Conservation (phyloP, 208 protist genomes). For the Lotmaria passim region DNA sequence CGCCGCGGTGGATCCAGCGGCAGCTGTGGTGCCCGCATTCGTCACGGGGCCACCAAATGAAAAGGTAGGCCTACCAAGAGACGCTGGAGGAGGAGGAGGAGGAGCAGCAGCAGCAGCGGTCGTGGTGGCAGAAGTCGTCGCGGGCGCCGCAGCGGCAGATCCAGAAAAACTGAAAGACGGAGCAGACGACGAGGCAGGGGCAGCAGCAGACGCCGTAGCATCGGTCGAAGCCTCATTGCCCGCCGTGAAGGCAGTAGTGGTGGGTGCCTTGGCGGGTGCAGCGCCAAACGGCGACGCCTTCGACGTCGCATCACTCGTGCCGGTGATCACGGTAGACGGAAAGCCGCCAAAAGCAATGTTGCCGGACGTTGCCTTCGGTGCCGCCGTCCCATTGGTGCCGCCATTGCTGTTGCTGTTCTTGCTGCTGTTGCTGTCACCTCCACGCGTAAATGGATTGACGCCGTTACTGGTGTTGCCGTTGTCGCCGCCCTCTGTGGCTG, state of each 20-base stretch:
- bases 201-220: too few species aligned
- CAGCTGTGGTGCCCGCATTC: not conserved
- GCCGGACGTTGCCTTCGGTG: not conserved
- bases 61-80: too few species aligned
- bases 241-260: not conserved
- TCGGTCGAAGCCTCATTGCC: too few species aligned
- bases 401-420: not conserved
- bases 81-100: too few species aligned
- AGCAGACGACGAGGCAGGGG: not conserved
- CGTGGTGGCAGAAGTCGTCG: too few species aligned
- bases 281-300: constrained; percentile 4
- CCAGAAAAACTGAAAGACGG: not conserved
- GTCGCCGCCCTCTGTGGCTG: too few species aligned
- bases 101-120: too few species aligned
- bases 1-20: not conserved
- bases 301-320: not conserved
- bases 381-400: not conserved
- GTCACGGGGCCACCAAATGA: not conserved
- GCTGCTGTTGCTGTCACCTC: not conserved
- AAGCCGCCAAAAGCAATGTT: not conserved
- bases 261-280: not conserved
- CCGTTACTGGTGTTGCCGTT: not conserved
- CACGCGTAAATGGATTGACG: not conserved
- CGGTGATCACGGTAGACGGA: not conserved
- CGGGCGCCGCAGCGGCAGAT: not conserved